Evolutionary conservation across 306 rosid species (phyloP), one percentile per base, ranked within the genome.

Genomic region (Canavalia ensiformis): DNA sequence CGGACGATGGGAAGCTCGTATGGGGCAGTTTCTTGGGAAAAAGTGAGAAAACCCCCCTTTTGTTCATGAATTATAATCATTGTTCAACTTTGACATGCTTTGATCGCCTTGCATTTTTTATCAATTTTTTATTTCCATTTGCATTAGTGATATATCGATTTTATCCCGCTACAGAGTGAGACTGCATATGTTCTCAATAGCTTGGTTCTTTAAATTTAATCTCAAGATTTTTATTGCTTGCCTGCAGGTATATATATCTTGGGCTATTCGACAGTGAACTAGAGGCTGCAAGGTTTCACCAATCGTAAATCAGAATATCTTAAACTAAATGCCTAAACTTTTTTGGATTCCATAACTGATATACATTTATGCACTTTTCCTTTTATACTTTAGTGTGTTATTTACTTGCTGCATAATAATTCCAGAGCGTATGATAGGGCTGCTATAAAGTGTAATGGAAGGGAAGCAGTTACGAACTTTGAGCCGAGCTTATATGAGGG

Each of bases 1-100:
- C 12, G 98, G 98, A 9, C 84, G 98, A 77, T 94, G 98, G 98
- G 98, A 94, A 82, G 97, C 98, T 88, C 97, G 97, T 0, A 92
- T 94, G 98, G 98, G 98, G 31, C 98, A 94, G 90, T 88, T 94
- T 84, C 90, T 92, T 47, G 97, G 97, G 33, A 94, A 92, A 81
- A 94, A 94, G 98, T 94, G 76, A 86, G 93, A 13, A 64, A 13
- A 75, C 9, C 7, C 2, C 30, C 0, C 35, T 31, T 51, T 66
- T 45, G 45, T 6, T 57, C 41, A 2, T 82, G 25, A 75, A 78
- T 78, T 58, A 63, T 59, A 75, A 34, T 66, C 8, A 39, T 31
- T 7, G 60, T 50, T 74, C 70, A 58, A 41, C 42, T 44, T 74
- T 18, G 7, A 25, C 54, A 55, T 59, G 45, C 37, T 52, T 72